These are phyloP conservation scores for Vararia minispora DNA, from an alignment of 768 basidiomycete species.

Conservation along the genomic window DNA sequence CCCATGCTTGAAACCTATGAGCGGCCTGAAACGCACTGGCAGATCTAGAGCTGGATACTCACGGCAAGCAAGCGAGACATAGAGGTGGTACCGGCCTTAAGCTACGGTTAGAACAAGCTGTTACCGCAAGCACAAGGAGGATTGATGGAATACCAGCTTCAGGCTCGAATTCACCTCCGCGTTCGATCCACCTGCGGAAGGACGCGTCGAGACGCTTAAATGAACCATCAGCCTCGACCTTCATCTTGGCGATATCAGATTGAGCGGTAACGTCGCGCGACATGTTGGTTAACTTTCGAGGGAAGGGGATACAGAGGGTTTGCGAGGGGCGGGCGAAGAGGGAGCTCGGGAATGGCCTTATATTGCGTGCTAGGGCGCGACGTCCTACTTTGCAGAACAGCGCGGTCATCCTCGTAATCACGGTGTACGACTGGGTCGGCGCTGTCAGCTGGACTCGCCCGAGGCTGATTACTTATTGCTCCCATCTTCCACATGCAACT, in stretches of 20 bases:
- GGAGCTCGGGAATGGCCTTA: too few species aligned
- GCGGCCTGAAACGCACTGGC: not conserved
- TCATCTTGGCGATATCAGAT: slow-evolving; percentile 45
- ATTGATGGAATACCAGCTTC: slow-evolving; percentile 48
- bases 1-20: slow-evolving; percentile 59
- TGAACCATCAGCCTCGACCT: slow-evolving; percentile 46
- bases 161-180: slow-evolving; percentile 53
- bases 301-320: too few species aligned
- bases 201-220: slow-evolving; percentile 47
- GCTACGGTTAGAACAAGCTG: not conserved
- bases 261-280: slow-evolving; percentile 24
- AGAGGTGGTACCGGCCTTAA: slow-evolving; percentile 83
- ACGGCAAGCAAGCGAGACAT: slow-evolving; percentile 84
- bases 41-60: slow-evolving; percentile 17
- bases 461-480: too few species aligned
- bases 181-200: slow-evolving; percentile 45
- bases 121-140: not conserved
- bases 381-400: too few species aligned
- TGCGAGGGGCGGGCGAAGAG: too few species aligned
- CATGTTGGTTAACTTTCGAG: slow-evolving; percentile 1
- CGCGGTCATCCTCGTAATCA: too few species aligned
- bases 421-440: too few species aligned
- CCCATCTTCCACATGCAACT: too few species aligned
- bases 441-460: too few species aligned
- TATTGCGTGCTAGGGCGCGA: too few species aligned